These are phyloP conservation scores for Nicotiana attenuata DNA, from an alignment of 257 asterid genomes.

Conservation along the genomic window DNA sequence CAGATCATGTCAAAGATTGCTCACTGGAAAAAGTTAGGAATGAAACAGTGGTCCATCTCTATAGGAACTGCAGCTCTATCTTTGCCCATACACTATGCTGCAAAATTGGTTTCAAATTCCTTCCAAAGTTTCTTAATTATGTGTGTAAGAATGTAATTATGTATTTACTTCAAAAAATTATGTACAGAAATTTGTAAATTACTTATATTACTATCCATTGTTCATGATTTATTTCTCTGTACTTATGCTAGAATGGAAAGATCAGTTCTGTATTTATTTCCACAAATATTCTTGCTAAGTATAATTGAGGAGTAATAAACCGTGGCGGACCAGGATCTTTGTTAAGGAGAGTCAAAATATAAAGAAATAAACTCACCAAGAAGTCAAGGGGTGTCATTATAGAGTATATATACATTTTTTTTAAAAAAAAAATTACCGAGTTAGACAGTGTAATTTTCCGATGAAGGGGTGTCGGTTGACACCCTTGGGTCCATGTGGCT, in stretches of 20 bases:
- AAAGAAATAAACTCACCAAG: too few species aligned
- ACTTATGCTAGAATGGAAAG: not conserved
- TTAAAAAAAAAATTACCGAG: too few species aligned
- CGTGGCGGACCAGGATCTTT: too few species aligned
- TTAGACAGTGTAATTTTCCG: too few species aligned
- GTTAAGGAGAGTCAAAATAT: too few species aligned
- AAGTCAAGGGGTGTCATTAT: too few species aligned
- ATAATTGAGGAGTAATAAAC: too few species aligned
- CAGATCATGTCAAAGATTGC: constrained; percentile 20
- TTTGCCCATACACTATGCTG: constrained; percentile 24
- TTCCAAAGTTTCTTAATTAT: not conserved
- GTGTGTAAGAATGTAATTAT: not conserved
- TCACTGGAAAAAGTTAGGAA: constrained; percentile 19
- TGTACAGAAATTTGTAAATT: not conserved
- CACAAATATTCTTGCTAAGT: too few species aligned
- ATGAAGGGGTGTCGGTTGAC: too few species aligned
- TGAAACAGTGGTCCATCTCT: constrained; percentile 27
- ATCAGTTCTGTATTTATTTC: not conserved
- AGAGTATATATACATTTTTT: too few species aligned
- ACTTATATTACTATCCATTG: not conserved
- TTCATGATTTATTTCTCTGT: not conserved
- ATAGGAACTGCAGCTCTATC: constrained; percentile 30
- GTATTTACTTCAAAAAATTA: not conserved
- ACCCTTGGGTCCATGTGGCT: too few species aligned
- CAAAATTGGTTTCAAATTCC: constrained; percentile 1